phyloP scores from a whole-genome alignment of 352 stramenopile genomes.

The Salisapilia sapeloensis region DNA sequence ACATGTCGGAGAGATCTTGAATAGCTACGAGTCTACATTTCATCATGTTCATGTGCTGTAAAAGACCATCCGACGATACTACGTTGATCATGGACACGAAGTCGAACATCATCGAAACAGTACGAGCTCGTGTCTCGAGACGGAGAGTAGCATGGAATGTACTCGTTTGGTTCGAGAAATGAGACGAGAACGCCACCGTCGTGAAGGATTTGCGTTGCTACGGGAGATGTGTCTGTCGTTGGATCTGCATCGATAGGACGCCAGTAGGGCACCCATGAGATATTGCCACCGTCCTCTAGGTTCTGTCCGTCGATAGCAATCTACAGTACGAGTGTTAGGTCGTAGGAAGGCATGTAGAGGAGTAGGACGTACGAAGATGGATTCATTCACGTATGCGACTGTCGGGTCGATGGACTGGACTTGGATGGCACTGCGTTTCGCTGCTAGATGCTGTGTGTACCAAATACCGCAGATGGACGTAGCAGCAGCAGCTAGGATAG shows the following conservation, averaged over 20 bases:
- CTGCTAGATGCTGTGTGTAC: slow-evolving; percentile 19
- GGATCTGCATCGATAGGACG: slow-evolving; percentile 28
- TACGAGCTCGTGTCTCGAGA: slow-evolving; percentile 14
- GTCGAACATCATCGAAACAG: slow-evolving; percentile 53
- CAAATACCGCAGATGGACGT: slow-evolving; percentile 13
- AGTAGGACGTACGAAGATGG: slow-evolving; percentile 40
- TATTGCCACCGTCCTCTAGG: slow-evolving; percentile 38
- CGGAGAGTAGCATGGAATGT: slow-evolving; percentile 42
- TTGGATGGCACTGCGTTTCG: slow-evolving; percentile 31
- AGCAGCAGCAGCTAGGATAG: slow-evolving; percentile 17
- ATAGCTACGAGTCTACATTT: too few relatives aligned
- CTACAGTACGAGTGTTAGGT: slow-evolving; percentile 14
- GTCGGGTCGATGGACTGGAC: slow-evolving; percentile 52
- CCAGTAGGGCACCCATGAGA: slow-evolving; percentile 68
- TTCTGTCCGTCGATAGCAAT: slow-evolving; percentile 71
- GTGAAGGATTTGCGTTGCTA: slow-evolving; percentile 31
- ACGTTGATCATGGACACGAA: slow-evolving; percentile 74
- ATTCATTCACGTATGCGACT: slow-evolving; percentile 71
- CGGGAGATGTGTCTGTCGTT: slow-evolving; percentile 18
- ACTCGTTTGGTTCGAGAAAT: slow-evolving; percentile 60
- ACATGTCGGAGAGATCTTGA: too few relatives aligned
- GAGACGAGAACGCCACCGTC: slow-evolving; percentile 54
- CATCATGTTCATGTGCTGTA: too few relatives aligned
- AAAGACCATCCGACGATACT: slow-evolving; percentile 72
- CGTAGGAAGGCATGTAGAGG: not conserved